These are phyloP conservation scores for Dactylella cylindrospora DNA, from an alignment of 2,329 filamentous ascomycete species.

Conservation along the genomic window DNA sequence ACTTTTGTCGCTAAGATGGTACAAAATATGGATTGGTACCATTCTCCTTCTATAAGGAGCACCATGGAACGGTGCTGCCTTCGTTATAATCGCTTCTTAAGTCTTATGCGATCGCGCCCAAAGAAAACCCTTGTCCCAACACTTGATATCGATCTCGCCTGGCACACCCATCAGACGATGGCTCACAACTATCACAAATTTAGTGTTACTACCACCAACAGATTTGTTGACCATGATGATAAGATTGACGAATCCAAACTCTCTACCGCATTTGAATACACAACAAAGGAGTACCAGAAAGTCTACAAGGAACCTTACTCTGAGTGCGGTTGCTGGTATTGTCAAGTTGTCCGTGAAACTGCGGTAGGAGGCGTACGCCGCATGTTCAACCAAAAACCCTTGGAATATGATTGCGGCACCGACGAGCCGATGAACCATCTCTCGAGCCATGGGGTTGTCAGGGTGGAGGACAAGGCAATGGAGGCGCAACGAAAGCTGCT, in stretches of 20 bases:
- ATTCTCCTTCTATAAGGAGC: conserved; percentile 46
- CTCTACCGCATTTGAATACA: conserved; percentile 69
- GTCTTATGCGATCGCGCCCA: conserved; percentile 59
- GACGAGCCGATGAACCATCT: conserved; percentile 29
- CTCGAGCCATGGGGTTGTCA: conserved; percentile 31
- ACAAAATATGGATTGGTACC: conserved; percentile 45
- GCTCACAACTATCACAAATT: conserved; percentile 65
- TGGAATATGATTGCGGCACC: conserved; percentile 26
- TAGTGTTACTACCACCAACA: conserved; percentile 55
- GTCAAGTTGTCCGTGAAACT: conserved; percentile 58
- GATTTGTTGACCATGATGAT: conserved; percentile 79
- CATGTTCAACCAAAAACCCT: conserved; percentile 16
- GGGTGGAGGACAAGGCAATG: conserved; percentile 22
- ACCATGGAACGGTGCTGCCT: conserved; percentile 51
- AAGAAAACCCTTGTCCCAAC: conserved; percentile 65
- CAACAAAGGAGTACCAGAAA: conserved; percentile 68
- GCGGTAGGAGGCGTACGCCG: conserved; percentile 11
- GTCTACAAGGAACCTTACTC: conserved; percentile 68
- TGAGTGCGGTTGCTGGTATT: conserved; percentile 82
- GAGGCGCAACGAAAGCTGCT: conserved; percentile 17
- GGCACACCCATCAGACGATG: conserved; percentile 78
- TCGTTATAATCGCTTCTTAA: conserved; percentile 61
- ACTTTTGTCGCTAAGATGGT: conserved; percentile 47
- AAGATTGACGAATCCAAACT: conserved; percentile 72
- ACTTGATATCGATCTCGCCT: conserved; percentile 72